Base-by-base conservation (phyloP, 2,329 filamentous ascomycete species). In the Mycosphaerella sp. region DNA sequence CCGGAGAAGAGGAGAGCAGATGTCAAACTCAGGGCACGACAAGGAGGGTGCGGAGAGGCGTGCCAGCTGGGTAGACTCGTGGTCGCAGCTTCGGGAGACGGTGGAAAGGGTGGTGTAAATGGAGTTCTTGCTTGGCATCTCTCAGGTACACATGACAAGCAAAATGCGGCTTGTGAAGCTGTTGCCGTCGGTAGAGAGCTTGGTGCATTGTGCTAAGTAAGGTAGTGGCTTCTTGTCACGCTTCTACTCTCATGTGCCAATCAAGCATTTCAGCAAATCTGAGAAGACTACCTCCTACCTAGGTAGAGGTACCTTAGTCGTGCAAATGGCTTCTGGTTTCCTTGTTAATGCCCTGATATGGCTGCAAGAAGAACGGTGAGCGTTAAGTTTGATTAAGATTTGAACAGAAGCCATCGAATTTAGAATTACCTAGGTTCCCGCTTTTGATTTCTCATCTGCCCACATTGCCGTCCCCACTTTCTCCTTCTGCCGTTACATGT, bases 51-150 rank as follows among this genome's bases (percentile, higher is more conserved):
- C 17, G 12, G 2, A 17, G 12, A 31, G 47, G 31, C 43, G 41
- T 39, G 12, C 14, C 7, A 45, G 48, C 26, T 58, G 43, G 52
- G 53, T 53, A 29, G 53, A 50, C 17, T 54, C 55, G 7, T 58
- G 55, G 55, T 44, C 38, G 26, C 45, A 49, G 36, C 34, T 53
- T 38, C 23, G 12, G 14, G 41, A 29, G 11, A 17, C 42, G 17
- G n/a, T 45, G 26, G 23, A 26, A 38, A 43, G 14, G 40, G n/a
- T 23, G 40, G 14, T 17, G 14, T 17, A 23, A 14, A 12, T 11
- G 14, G 10, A 39, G 36, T 4, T 26, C 26, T 26, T 26, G 26
- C 6, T 26, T 4, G 26, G 26, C 4, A 6, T 26, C 26, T 26
- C 26, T 26, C 26, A 17, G 14, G 14, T 26, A 26, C 26, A 6